Conservation (phyloP, 2,329 filamentous ascomycete species). For the Cordyceps pruinosa region DNA sequence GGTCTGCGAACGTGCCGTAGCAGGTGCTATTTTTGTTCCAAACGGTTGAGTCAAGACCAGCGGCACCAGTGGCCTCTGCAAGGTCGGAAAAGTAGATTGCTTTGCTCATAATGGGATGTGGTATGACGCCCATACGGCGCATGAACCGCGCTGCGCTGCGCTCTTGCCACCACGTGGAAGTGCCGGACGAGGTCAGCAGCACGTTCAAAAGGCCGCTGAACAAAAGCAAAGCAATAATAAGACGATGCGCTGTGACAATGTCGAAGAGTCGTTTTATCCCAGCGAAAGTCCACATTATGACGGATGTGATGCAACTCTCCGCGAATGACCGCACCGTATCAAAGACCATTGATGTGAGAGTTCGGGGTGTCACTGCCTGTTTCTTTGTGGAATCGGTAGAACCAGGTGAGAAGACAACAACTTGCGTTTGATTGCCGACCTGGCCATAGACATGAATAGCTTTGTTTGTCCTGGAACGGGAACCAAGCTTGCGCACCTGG, state of each 20-base stretch:
- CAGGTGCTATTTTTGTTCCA: conserved; percentile 46
- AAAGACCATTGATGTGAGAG: conserved; percentile 61
- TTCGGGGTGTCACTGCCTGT: conserved; percentile 53
- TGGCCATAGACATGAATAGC: conserved; percentile 74
- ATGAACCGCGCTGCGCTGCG: conserved; percentile 75
- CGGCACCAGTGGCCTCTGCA: conserved; percentile 50
- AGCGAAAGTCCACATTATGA: conserved; percentile 72
- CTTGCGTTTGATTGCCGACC: conserved; percentile 61
- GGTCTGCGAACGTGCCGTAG: conserved; percentile 54
- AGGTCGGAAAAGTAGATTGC: conserved; percentile 79
- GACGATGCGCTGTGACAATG: conserved; percentile 62
- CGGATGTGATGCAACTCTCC: conserved; percentile 66
- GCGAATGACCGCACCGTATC: conserved; percentile 67
- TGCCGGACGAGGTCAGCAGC: conserved; percentile 66
- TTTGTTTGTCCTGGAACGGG: conserved; percentile 66
- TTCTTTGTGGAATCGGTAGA: conserved; percentile 42
- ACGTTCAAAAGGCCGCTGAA: conserved; percentile 67
- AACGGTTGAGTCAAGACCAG: conserved; percentile 26
- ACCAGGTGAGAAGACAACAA: conserved; percentile 52
- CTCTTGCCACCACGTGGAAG: conserved; percentile 78
- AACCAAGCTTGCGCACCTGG: conserved; percentile 67
- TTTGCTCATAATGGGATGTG: conserved; percentile 75
- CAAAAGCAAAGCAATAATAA: conserved; percentile 63
- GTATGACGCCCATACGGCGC: conserved; percentile 69
- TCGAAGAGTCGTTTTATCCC: conserved; percentile 58